Base-by-base conservation (phyloP, 345 rosid genomes). In the Eucalyptus erythrocorys region DNA sequence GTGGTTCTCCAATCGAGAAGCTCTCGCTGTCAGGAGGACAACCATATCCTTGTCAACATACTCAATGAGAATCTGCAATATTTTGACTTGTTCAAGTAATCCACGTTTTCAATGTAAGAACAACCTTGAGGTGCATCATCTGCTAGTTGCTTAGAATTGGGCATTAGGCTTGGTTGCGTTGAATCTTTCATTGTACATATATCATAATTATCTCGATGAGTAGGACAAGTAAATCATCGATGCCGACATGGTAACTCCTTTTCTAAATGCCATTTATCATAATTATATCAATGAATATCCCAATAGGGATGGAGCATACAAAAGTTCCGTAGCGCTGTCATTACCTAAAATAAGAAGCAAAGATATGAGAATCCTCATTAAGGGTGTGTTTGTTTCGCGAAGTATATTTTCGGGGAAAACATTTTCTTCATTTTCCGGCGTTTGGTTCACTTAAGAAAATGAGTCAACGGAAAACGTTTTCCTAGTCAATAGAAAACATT, bases 201-300 rank as follows among this genome's bases (percentile, higher is more conserved):
- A 0, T 61, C n/a, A 51, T 26, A 8, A 8, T 51, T 21, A 51
- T 51, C 57, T 51, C 61, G 37, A 64, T 14, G 76, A 64, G 37
- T 7, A 64, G 76, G 76, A 64, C 86, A 94, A 93, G 71, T 94
- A 55, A 90, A 34, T 94, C 94, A 88, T 94, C 94, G 15, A 94
- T 94, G 55, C 95, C 95, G 84, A 91, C 93, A 55, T 94, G 92
- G 88, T 94, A 94, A n/a, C 86, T 91, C 89, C 97, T 91, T 50
- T 87, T 32, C 66, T 93, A 93, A 76, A 91, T 45, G 51, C 89
- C 92, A 45, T 88, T 91, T 80, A 92, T 92, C 15, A 89, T 90
- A 6, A 92, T 51, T 71, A 93, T 91, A 82, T 93, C 93, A 27
- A 92, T 61, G 7, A 91, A 51, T 91, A 93, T 89, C 42, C 93